Conservation (phyloP, 208 protist genomes). For the Willaertia magna region DNA sequence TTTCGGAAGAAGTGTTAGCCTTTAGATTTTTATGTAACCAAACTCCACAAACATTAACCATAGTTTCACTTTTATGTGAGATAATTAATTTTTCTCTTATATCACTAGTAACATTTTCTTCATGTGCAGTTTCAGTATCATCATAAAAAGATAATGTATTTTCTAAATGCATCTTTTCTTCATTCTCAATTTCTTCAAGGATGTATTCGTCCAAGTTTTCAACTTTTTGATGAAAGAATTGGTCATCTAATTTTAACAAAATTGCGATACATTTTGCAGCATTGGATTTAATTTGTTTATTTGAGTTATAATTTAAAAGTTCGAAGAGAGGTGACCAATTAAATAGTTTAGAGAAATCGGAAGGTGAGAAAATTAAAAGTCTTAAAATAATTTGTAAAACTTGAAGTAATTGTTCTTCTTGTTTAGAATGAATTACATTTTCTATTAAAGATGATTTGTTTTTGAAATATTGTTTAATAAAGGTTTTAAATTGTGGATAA, state of each 20-base stretch:
- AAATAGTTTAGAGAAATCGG: slow-evolving; percentile 14
- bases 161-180: background rate
- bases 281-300: slow-evolving; percentile 15
- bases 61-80: background rate
- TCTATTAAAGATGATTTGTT: background rate
- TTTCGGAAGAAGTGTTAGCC: background rate
- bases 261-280: slow-evolving; percentile 16
- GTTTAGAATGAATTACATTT: background rate
- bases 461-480: background rate
- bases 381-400: background rate
- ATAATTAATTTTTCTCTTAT: background rate
- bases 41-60: slow-evolving; percentile 29
- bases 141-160: background rate
- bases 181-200: slow-evolving; percentile 1
- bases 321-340: slow-evolving; percentile 29
- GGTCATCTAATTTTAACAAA: slow-evolving; percentile 14
- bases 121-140: background rate
- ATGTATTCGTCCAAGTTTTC: background rate
- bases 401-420: background rate
- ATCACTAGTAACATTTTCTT: background rate
- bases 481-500: background rate
- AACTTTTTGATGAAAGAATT: background rate
- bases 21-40: slow-evolving; percentile 19
- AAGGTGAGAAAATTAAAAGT: background rate
- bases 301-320: slow-evolving; percentile 13